Percentiles rank a stretch among this genome's conserved stretches.
phyloP scores from a whole-genome alignment of 805 yeast species.

The Candida anglica region DNA sequence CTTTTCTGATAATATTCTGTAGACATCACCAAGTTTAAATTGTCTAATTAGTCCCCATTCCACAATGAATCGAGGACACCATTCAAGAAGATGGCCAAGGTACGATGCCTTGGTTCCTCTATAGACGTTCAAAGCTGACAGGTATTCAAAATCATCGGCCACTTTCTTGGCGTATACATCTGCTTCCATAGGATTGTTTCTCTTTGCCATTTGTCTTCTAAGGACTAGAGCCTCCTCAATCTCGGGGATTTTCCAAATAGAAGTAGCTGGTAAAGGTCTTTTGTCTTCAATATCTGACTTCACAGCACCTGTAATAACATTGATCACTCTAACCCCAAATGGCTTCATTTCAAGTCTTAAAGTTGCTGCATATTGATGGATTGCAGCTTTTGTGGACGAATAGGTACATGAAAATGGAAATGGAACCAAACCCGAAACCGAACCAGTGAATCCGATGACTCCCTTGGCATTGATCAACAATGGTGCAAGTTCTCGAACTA shows the following conservation, averaged over 20 bases:
- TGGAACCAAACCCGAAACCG: constrained; percentile 59
- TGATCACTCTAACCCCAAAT: constrained; percentile 66
- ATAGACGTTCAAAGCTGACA: constrained; percentile 45
- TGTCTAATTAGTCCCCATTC: constrained; percentile 37
- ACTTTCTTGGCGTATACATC: constrained; percentile 55
- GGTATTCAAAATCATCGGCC: constrained; percentile 43
- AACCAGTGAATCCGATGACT: constrained; percentile 70
- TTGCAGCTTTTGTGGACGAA: constrained; percentile 69
- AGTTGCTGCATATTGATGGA: constrained; percentile 64
- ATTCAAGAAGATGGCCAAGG: constrained; percentile 26
- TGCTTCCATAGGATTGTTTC: constrained; percentile 56
- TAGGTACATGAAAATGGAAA: constrained; percentile 71
- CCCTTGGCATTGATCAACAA: constrained; percentile 64
- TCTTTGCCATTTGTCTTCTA: constrained; percentile 57
- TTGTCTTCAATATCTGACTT: constrained; percentile 65
- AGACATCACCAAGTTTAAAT: constrained; percentile 25
- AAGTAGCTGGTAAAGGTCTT: constrained; percentile 52
- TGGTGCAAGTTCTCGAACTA: constrained; percentile 54
- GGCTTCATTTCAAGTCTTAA: constrained; percentile 67
- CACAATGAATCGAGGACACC: constrained; percentile 46
- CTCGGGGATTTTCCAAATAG: constrained; percentile 50
- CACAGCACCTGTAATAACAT: constrained; percentile 75
- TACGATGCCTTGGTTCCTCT: constrained; percentile 48
- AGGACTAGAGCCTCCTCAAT: constrained; percentile 44
- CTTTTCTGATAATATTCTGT: constrained; percentile 17